These are phyloP conservation scores for Phytophthora podocarpi DNA, from an alignment of 352 stramenopile genomes.

Conservation along the genomic window DNA sequence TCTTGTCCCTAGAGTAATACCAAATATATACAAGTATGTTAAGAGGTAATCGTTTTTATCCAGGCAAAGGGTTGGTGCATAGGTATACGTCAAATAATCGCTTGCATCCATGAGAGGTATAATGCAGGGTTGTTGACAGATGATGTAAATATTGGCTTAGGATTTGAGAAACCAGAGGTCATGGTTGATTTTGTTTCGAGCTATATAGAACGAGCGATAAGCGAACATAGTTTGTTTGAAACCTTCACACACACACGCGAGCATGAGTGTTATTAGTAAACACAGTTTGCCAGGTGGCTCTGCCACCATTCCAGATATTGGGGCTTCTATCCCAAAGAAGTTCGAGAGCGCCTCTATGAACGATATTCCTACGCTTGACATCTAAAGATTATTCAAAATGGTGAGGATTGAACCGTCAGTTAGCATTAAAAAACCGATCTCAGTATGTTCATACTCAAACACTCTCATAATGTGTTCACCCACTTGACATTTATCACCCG, in stretches of 20 bases:
- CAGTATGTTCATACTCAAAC: slow-evolving; percentile 8
- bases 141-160: slow-evolving; percentile 11
- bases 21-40: slow-evolving; percentile 5
- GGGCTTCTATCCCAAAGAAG: background rate
- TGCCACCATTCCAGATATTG: slow-evolving; percentile 9
- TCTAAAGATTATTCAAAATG: slow-evolving; percentile 6
- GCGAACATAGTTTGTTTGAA: no score
- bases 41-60: slow-evolving; percentile 20
- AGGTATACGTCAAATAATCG: slow-evolving; percentile 18
- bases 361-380: background rate
- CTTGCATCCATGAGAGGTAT: slow-evolving; percentile 11
- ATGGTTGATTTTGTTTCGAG: slow-evolving; percentile 18
- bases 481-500: slow-evolving; percentile 6
- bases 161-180: slow-evolving; percentile 24
- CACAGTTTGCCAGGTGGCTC: no score
- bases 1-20: background rate
- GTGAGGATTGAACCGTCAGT: background rate
- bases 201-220: slow-evolving; percentile 26
- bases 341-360: background rate
- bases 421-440: slow-evolving; percentile 7
- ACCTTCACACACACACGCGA: no score
- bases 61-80: slow-evolving; percentile 21
- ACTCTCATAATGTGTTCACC: slow-evolving; percentile 7
- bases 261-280: no score
- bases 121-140: slow-evolving; percentile 24